Conservation (phyloP, 257 asterid genomes). For the Solanum dulcamara region DNA sequence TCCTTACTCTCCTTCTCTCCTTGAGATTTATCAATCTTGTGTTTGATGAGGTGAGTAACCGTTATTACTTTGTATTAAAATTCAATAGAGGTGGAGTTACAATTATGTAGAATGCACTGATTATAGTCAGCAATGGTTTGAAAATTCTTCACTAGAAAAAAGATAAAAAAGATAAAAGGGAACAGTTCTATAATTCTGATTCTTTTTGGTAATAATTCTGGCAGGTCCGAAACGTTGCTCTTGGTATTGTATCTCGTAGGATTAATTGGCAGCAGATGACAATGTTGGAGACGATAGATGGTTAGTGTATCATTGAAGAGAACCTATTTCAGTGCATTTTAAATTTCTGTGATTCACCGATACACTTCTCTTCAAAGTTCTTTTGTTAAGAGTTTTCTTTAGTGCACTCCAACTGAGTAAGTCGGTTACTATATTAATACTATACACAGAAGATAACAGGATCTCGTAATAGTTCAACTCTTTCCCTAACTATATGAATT, state of each 20-base stretch:
- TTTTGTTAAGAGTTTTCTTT: background rate
- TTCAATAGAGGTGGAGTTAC: background rate
- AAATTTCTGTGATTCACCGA: background rate
- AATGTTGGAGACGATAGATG: conserved; percentile 72
- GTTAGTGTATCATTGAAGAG: conserved; percentile 23
- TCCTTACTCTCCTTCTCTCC: conserved; percentile 82
- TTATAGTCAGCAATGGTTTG: background rate
- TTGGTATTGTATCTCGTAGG: conserved; percentile 89
- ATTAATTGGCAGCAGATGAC: conserved; percentile 85
- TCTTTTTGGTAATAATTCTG: background rate
- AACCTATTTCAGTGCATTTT: background rate
- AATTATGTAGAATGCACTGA: background rate
- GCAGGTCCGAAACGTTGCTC: conserved; percentile 89
- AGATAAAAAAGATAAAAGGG: background rate
- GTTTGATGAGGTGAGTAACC: conserved; percentile 75
- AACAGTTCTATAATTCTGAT: background rate
- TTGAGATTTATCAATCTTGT: conserved; percentile 84
- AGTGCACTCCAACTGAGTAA: background rate
- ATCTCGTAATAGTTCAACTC: background rate
- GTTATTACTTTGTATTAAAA: background rate
- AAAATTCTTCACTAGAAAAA: background rate
- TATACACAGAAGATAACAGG: background rate
- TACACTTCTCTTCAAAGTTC: background rate
- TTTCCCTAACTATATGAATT: background rate
- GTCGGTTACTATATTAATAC: background rate